These are phyloP conservation scores for Penicillium turbatum DNA, from an alignment of 495 filamentous ascomycete genomes.

Conservation along the genomic window DNA sequence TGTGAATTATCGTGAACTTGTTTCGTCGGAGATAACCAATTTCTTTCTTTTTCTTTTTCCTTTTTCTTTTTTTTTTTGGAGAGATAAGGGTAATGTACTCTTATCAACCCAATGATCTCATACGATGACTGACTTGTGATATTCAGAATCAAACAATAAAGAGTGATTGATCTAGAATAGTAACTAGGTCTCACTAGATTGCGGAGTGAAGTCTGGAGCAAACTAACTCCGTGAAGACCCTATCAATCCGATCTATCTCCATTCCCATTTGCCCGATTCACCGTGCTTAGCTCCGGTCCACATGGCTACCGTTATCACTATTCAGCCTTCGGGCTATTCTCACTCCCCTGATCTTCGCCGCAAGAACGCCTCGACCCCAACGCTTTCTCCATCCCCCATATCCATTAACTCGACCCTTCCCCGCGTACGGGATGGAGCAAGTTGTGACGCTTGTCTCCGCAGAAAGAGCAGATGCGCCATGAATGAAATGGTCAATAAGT, in stretches of 20 bases:
- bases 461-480: constrained; percentile 89
- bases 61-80: constrained; percentile 1
- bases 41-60: constrained; percentile 1
- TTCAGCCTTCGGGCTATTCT: constrained; percentile 39
- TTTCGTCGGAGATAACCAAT: constrained; percentile 13
- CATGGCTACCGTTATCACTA: constrained; percentile 44
- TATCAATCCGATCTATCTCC: not conserved
- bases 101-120: constrained; percentile 1
- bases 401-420: constrained; percentile 26
- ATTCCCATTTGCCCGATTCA: not conserved
- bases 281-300: not conserved
- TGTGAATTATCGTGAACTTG: not conserved
- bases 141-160: not conserved
- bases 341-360: constrained; percentile 28
- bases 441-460: constrained; percentile 77
- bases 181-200: not conserved
- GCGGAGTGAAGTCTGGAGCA: not conserved
- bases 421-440: constrained; percentile 45
- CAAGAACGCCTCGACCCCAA: constrained; percentile 25
- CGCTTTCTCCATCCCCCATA: constrained; percentile 29
- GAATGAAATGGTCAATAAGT: constrained; percentile 54
- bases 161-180: not conserved
- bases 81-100: constrained; percentile 13
- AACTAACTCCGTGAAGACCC: not conserved
- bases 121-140: constrained; percentile 7